These are phyloP conservation scores for Neoboletus magnificus DNA, from an alignment of 768 basidiomycete species.

Conservation along the genomic window DNA sequence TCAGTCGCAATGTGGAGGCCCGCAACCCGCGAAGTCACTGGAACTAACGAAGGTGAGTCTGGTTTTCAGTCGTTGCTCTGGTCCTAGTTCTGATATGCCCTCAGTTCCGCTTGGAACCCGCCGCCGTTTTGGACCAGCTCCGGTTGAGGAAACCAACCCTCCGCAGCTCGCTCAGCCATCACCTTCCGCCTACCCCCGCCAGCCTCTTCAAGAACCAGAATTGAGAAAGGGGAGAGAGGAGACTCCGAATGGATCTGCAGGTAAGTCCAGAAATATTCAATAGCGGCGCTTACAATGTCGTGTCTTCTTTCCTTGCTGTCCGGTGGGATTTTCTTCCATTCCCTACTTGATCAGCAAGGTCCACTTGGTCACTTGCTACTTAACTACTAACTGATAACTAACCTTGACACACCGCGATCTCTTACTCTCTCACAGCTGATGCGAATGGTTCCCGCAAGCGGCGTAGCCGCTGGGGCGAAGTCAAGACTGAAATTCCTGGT, in stretches of 20 bases:
- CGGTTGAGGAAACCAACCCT: slow-evolving; percentile 74
- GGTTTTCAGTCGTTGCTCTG: slow-evolving; percentile 1
- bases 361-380: slow-evolving; percentile 34
- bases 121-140: slow-evolving; percentile 88
- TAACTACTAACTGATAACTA: slow-evolving; percentile 51
- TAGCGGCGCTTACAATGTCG: slow-evolving; percentile 37
- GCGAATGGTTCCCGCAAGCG: slow-evolving; percentile 89
- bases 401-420: slow-evolving; percentile 45
- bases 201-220: slow-evolving; percentile 52
- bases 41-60: slow-evolving; percentile 83
- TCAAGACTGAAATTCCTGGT: slow-evolving; percentile 86
- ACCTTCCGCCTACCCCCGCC: slow-evolving; percentile 79
- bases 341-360: slow-evolving; percentile 30
- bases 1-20: slow-evolving; percentile 76
- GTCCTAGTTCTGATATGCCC: slow-evolving; percentile 14
- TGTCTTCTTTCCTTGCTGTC: slow-evolving; percentile 35
- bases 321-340: slow-evolving; percentile 28
- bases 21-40: slow-evolving; percentile 84
- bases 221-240: slow-evolving; percentile 68
- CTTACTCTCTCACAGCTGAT: slow-evolving; percentile 57
- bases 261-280: slow-evolving; percentile 56
- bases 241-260: slow-evolving; percentile 63
- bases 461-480: slow-evolving; percentile 97
- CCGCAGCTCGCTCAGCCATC: slow-evolving; percentile 87
- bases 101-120: slow-evolving; percentile 80